phyloP scores from a whole-genome alignment of 805 yeast species.

The Saccharomycopsis javanensis region DNA sequence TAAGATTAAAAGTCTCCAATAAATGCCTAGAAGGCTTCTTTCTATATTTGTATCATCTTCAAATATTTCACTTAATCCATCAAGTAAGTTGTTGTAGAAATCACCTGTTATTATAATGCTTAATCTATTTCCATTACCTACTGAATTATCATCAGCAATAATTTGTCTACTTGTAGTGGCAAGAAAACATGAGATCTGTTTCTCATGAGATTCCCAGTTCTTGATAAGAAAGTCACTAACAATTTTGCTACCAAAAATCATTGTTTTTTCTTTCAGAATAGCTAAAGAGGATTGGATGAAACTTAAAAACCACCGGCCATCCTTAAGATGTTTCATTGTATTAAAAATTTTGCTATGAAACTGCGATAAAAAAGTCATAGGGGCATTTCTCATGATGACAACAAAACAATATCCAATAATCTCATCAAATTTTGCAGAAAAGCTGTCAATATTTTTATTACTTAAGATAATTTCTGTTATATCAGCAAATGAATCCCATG shows the following conservation, averaged over 20 bases:
- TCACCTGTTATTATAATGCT: conserved; percentile 19
- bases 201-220: conserved; percentile 30
- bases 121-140: conserved; percentile 11
- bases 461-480: conserved; percentile 11
- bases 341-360: conserved; percentile 28
- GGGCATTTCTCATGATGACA: conserved; percentile 45
- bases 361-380: conserved; percentile 11
- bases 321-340: conserved; percentile 37
- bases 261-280: conserved; percentile 35
- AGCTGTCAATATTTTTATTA: conserved; percentile 9
- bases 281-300: conserved; percentile 39
- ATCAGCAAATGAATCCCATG: conserved; percentile 3
- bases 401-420: conserved; percentile 31
- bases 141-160: conserved; percentile 7
- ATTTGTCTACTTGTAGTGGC: conserved; percentile 28
- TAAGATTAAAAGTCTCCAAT: conserved; percentile 44
- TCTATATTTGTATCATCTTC: background rate
- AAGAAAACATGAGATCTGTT: conserved; percentile 35
- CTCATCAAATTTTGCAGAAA: conserved; percentile 23
- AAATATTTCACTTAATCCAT: conserved; percentile 10
- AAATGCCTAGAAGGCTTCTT: conserved; percentile 29
- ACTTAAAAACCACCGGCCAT: conserved; percentile 34
- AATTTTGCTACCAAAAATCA: conserved; percentile 34
- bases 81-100: conserved; percentile 12
- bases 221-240: conserved; percentile 40